Evolutionary conservation across 164 flowering plant species (phyloP), one percentile per base, ranked within the genome.

Genomic region (Nelumbo lutea): DNA sequence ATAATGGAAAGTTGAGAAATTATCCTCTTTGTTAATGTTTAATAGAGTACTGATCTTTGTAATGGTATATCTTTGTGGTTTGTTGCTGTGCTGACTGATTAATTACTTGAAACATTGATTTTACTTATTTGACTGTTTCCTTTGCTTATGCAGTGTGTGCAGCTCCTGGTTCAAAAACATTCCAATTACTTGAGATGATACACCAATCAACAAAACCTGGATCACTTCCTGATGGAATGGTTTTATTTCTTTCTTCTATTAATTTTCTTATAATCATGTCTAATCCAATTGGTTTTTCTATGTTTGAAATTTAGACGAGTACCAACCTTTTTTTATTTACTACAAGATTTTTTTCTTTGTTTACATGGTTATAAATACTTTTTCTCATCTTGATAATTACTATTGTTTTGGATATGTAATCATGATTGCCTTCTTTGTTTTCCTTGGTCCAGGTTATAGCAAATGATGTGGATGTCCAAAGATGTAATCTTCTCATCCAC

Each of bases 161-260:
- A 47, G 99, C 99, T 64, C 99, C 99, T 2, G 99, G 99, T 60
- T 96, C 99, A 58, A 96, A 96, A 82, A 96, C 99, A 62, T 96
- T 90, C 80, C 99, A 96, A 73, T 78, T 96, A 70, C 91, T 96
- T 56, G 99, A 96, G 87, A 92, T 89, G 61, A 89, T 96, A 59
- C 87, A 96, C 75, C 87, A 82, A 59, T 80, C 92, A 64, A 66
- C 79, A 44, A 77, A 79, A 68, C 76, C 90, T 66, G 95, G 90
- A 75, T 67, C 73, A 8, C 79, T 96, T 65, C 99, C 99, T 68
- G 67, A 77, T 74, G 99, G 99, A 83, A 79, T 96, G 99, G 99
- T 90, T 27, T 47, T 73, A 42, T 61, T 71, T 43, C 55, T 68
- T 64, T 62, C 66, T 67, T 42, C 58, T 68, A 61, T 41, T 42